Evolutionary conservation across 2,329 filamentous ascomycete species (phyloP).

Genomic region (Aureobasidium pullulans): DNA sequence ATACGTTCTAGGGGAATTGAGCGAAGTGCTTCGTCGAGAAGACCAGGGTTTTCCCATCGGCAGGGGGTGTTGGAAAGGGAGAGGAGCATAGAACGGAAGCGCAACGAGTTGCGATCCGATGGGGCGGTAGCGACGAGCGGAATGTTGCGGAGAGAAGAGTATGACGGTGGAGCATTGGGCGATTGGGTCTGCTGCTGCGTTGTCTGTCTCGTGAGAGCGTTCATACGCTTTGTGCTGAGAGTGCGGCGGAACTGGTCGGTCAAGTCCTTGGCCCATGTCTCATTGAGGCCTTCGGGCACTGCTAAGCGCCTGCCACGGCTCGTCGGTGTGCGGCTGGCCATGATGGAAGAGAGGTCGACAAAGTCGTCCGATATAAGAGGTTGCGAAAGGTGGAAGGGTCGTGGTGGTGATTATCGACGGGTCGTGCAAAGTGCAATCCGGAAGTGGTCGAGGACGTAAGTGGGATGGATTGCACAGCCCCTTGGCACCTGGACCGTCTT

Average conservation of each 20-base stretch:
- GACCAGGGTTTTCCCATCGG: slow-evolving; percentile 92
- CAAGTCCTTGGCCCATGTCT: slow-evolving; percentile 71
- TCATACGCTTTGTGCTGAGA: slow-evolving; percentile 78
- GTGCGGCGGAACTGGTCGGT: slow-evolving; percentile 80
- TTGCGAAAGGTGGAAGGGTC: background rate
- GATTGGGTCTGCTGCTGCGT: slow-evolving; percentile 25
- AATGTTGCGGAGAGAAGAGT: slow-evolving; percentile 52
- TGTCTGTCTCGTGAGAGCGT: slow-evolving; percentile 49
- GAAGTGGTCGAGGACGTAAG: background rate
- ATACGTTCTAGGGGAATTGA: slow-evolving; percentile 83
- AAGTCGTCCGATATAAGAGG: background rate
- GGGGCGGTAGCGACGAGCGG: slow-evolving; percentile 71
- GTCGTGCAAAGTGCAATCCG: background rate
- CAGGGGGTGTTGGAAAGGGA: slow-evolving; percentile 81
- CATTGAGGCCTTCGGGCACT: slow-evolving; percentile 27
- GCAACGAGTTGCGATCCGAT: slow-evolving; percentile 39
- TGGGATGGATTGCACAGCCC: slow-evolving; percentile 5
- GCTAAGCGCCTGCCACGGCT: slow-evolving; percentile 2
- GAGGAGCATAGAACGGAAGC: slow-evolving; percentile 64
- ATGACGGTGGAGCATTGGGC: slow-evolving; percentile 44
- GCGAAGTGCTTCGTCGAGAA: slow-evolving; percentile 84
- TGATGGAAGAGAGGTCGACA: background rate
- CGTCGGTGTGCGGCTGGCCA: slow-evolving; percentile 8
- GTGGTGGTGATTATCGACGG: too few species aligned
- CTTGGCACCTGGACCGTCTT: slow-evolving; percentile 9